phyloP scores from a whole-genome alignment of 1,284 basidiomycete species.

The Ceratobasidium theobromae region DNA sequence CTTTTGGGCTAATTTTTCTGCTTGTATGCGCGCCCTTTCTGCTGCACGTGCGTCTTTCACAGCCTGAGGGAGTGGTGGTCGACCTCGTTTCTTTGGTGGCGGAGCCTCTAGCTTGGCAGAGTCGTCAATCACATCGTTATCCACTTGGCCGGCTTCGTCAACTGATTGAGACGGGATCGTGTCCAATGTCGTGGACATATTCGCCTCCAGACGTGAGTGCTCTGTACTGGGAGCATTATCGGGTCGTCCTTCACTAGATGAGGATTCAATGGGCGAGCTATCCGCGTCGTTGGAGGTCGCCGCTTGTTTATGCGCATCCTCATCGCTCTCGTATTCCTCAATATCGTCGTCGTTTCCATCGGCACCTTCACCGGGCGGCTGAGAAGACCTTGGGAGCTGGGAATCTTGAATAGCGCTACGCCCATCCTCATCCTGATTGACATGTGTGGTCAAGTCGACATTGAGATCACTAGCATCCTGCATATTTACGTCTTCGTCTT shows the following conservation, averaged over 20 bases:
- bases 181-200: background rate
- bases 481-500: slow-evolving; percentile 14
- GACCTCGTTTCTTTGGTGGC: slow-evolving; percentile 38
- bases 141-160: background rate
- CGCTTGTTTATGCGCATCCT: background rate
- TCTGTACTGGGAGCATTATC: background rate
- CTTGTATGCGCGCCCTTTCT: slow-evolving; percentile 15
- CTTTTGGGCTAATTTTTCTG: background rate
- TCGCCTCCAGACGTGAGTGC: background rate
- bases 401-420: background rate
- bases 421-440: background rate
- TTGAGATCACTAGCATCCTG: background rate
- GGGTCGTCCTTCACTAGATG: slow-evolving; percentile 45
- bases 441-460: background rate
- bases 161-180: too few relatives aligned
- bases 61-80: slow-evolving; percentile 14
- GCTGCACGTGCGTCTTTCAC: slow-evolving; percentile 14
- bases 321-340: slow-evolving; percentile 20
- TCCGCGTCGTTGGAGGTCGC: background rate
- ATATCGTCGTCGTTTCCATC: slow-evolving; percentile 9
- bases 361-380: background rate
- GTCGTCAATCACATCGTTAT: background rate
- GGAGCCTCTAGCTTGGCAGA: background rate
- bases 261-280: slow-evolving; percentile 40
- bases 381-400: background rate